Percentiles rank a stretch among this genome's conserved stretches.
These are phyloP conservation scores for Aquanectria penicillioides DNA, from an alignment of 2,329 filamentous ascomycete genomes.

Conservation along the genomic window DNA sequence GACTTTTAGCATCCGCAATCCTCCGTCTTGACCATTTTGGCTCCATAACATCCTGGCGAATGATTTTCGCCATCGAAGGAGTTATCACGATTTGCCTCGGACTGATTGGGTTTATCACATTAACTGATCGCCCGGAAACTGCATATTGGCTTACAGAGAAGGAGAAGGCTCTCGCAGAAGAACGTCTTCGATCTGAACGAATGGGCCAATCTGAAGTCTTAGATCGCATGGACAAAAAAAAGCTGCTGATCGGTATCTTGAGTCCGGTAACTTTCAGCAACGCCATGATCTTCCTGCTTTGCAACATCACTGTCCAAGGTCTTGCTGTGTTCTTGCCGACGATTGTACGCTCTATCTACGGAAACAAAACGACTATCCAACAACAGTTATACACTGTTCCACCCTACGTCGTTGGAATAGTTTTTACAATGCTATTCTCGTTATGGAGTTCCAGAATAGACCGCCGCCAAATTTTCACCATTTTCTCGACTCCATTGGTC, in stretches of 20 bases:
- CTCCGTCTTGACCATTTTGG: slow-evolving; percentile 66
- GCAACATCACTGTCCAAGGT: slow-evolving; percentile 73
- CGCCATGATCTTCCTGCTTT: slow-evolving; percentile 65
- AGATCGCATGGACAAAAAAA: slow-evolving; percentile 65
- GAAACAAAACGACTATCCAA: slow-evolving; percentile 58
- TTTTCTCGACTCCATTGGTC: slow-evolving; percentile 61
- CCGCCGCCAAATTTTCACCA: slow-evolving; percentile 62
- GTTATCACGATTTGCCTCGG: slow-evolving; percentile 3
- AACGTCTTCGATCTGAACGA: slow-evolving; percentile 66
- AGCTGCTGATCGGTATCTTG: slow-evolving; percentile 65
- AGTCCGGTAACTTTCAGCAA: slow-evolving; percentile 65
- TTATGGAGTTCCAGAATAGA: slow-evolving; percentile 65
- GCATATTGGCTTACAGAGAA: slow-evolving; percentile 69
- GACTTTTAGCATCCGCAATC: slow-evolving; percentile 69
- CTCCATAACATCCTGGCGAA: slow-evolving; percentile 65
- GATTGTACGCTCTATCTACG: slow-evolving; percentile 71
- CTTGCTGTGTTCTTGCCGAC: slow-evolving; percentile 72
- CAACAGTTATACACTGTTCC: slow-evolving; percentile 72
- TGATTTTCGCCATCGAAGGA: slow-evolving; percentile 76
- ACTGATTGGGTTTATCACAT: slow-evolving; percentile 50
- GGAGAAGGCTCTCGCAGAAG: slow-evolving; percentile 70
- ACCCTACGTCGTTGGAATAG: slow-evolving; percentile 68
- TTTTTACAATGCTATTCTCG: slow-evolving; percentile 65
- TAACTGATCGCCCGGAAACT: slow-evolving; percentile 72
- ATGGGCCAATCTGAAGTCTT: slow-evolving; percentile 66